Evolutionary conservation across 2,329 filamentous ascomycete species (phyloP).

Genomic region (Incumbomyces delicatus): DNA sequence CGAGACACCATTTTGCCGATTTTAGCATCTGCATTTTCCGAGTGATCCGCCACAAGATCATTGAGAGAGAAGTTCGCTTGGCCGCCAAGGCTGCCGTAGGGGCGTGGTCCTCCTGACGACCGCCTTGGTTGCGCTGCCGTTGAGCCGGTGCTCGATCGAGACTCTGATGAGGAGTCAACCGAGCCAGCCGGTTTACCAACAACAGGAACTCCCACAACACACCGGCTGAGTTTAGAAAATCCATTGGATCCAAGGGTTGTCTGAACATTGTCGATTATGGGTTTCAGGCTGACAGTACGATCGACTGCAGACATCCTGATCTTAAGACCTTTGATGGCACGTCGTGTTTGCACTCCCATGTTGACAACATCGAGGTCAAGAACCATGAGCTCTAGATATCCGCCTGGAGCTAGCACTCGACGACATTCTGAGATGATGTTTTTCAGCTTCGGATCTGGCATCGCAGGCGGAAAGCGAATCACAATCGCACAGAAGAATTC

Average conservation of each 20-base stretch:
- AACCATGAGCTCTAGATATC: conserved; percentile 40
- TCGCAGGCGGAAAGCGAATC: conserved; percentile 37
- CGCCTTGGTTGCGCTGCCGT: conserved; percentile 15
- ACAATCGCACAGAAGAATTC: conserved; percentile 38
- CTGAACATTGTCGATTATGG: conserved; percentile 39
- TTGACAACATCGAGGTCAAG: conserved; percentile 43
- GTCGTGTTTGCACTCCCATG: conserved; percentile 38
- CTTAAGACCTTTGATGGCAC: conserved; percentile 36
- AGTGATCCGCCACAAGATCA: conserved; percentile 63
- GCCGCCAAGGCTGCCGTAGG: conserved; percentile 13
- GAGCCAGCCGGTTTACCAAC: conserved; percentile 35
- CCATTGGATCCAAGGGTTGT: conserved; percentile 35
- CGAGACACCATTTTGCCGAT: conserved; percentile 88
- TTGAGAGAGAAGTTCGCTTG: conserved; percentile 41
- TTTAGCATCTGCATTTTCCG: conserved; percentile 64
- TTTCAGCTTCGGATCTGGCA: conserved; percentile 33
- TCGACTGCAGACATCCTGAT: conserved; percentile 35
- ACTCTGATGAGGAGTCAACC: conserved; percentile 28
- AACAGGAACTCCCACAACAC: conserved; percentile 40
- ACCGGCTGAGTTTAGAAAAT: conserved; percentile 40
- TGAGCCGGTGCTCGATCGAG: conserved; percentile 24
- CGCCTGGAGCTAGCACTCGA: conserved; percentile 39
- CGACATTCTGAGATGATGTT: conserved; percentile 41
- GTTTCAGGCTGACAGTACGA: conserved; percentile 35
- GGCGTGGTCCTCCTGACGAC: conserved; percentile 22